These are phyloP conservation scores for Xylaria longipes DNA, from an alignment of 495 filamentous ascomycete species.

Conservation along the genomic window DNA sequence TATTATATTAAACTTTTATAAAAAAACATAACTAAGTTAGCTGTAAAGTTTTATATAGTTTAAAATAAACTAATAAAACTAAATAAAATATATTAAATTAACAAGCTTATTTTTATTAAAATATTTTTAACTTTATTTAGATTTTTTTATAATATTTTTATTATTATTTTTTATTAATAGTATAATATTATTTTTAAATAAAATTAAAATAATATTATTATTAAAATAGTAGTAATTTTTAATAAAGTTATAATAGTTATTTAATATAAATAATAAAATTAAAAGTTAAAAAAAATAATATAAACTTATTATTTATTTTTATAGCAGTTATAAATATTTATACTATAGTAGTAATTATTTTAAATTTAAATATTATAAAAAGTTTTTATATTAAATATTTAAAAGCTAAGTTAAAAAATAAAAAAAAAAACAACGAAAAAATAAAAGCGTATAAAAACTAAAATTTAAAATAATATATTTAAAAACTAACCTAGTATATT, in stretches of 20 bases:
- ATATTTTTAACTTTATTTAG: background rate
- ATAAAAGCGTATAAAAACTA: too few species aligned
- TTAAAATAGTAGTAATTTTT: too few species aligned
- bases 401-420: background rate
- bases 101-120: too few species aligned
- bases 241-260: too few species aligned
- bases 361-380: background rate
- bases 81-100: too few species aligned
- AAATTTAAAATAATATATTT: too few species aligned
- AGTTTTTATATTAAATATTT: background rate
- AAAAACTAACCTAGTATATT: too few species aligned
- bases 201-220: background rate
- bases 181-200: background rate
- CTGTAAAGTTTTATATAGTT: too few species aligned
- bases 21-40: background rate
- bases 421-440: background rate
- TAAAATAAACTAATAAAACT: too few species aligned
- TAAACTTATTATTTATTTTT: too few species aligned
- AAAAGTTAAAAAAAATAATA: too few species aligned
- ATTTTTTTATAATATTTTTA: constrained; percentile 1
- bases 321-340: background rate
- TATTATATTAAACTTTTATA: background rate
- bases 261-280: background rate
- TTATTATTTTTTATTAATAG: background rate
- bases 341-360: background rate